phyloP scores from a whole-genome alignment of 192 early-diverging fungal species.

The Backusella tuberculispora region DNA sequence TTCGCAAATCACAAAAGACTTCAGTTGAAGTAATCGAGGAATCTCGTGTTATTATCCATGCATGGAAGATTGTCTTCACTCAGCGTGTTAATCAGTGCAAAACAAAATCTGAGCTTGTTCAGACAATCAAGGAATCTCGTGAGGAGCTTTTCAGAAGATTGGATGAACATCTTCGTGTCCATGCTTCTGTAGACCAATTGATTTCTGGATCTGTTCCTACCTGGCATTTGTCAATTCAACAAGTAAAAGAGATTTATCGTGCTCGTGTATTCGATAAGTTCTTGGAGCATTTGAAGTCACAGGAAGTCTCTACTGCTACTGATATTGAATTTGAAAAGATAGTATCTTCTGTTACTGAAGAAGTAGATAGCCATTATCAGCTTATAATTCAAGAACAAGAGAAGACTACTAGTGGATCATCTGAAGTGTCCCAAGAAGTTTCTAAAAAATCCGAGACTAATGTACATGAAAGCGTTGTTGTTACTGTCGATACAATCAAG shows the following conservation, averaged over 20 bases:
- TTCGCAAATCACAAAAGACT: slow-evolving; percentile 10
- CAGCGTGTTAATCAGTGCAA: slow-evolving; percentile 24
- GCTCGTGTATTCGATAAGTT: slow-evolving; percentile 29
- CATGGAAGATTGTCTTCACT: slow-evolving; percentile 27
- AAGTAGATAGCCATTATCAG: slow-evolving; percentile 26
- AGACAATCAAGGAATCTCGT: slow-evolving; percentile 22
- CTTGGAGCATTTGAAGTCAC: slow-evolving; percentile 8
- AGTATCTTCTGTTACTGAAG: neutral
- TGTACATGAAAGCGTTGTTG: slow-evolving; percentile 21
- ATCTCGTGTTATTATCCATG: slow-evolving; percentile 18
- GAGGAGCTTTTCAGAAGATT: slow-evolving; percentile 24
- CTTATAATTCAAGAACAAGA: neutral
- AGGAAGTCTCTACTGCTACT: neutral
- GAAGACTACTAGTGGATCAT: neutral
- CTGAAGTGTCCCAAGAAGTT: neutral
- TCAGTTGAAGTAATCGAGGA: slow-evolving; percentile 23
- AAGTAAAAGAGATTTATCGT: slow-evolving; percentile 33
- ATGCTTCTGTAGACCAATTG: slow-evolving; percentile 21
- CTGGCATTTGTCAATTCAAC: slow-evolving; percentile 28
- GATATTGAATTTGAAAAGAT: slow-evolving; percentile 14
- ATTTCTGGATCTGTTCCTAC: slow-evolving; percentile 21
- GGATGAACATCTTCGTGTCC: slow-evolving; percentile 21
- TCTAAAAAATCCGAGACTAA: neutral
- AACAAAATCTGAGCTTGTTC: slow-evolving; percentile 4
- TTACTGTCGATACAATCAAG: slow-evolving; percentile 27